A percentile compares a stretch with the other conserved stretches of the same genome.
Conservation (phyloP, 1,284 basidiomycete genomes). For the Hypsizygus ulmarius region DNA sequence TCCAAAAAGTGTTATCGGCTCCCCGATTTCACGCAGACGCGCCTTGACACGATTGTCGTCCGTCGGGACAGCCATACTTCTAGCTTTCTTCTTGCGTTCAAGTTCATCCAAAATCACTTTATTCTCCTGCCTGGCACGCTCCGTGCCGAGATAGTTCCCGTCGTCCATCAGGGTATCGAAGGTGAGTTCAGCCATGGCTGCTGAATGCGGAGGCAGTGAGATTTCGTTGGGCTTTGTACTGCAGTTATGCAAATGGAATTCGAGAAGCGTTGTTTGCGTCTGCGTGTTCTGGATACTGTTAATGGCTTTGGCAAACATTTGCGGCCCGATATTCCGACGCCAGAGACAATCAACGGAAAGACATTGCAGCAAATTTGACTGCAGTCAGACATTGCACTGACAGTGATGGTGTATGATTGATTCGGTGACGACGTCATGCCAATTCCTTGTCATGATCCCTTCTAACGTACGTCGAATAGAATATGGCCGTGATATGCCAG, state of each 20-base stretch:
- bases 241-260: neutral
- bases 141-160: conserved; percentile 68
- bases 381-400: too few species aligned
- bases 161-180: conserved; percentile 73
- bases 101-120: conserved; percentile 85
- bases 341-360: too few species aligned
- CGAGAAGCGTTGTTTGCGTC: neutral
- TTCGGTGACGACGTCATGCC: too few species aligned
- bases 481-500: too few species aligned
- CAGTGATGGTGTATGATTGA: too few species aligned
- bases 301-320: conserved; percentile 5
- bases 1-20: conserved; percentile 96
- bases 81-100: conserved; percentile 94
- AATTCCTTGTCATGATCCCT: too few species aligned
- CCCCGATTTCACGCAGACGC: conserved; percentile 86
- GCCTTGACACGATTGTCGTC: conserved; percentile 92
- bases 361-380: too few species aligned
- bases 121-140: conserved; percentile 73
- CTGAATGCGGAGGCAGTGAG: neutral
- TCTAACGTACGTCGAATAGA: too few species aligned
- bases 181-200: conserved; percentile 66
- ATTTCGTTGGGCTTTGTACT: neutral
- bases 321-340: neutral
- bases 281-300: neutral
- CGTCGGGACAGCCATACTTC: conserved; percentile 92